A percentile compares a stretch with the other conserved stretches of the same genome.
Evolutionary conservation across 2,329 filamentous ascomycete species (phyloP).

Genomic region (Emericellopsis cladophorae): DNA sequence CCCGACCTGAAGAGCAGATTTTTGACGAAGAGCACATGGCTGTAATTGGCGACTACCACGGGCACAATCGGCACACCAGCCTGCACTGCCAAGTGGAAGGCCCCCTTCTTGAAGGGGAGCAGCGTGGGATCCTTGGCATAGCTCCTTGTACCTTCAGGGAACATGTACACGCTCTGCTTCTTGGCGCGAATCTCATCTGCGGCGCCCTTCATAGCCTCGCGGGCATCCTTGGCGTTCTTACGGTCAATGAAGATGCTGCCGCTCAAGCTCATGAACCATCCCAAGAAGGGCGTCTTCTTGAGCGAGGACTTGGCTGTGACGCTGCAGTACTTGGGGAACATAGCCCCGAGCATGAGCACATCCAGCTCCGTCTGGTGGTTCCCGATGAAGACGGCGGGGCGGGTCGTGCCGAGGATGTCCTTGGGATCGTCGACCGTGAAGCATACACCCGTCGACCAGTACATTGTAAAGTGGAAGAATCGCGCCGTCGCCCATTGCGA

Average conservation of each 20-base stretch:
- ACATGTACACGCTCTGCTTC: slow-evolving; percentile 71
- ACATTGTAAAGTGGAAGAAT: slow-evolving; percentile 71
- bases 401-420: slow-evolving; percentile 46
- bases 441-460: slow-evolving; percentile 58
- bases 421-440: slow-evolving; percentile 62
- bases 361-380: slow-evolving; percentile 98
- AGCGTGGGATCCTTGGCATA: slow-evolving; percentile 72
- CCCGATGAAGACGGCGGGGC: slow-evolving; percentile 82
- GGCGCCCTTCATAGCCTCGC: slow-evolving; percentile 75
- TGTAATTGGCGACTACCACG: slow-evolving; percentile 69
- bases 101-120: slow-evolving; percentile 97
- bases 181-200: slow-evolving; percentile 64
- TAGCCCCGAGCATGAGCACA: slow-evolving; percentile 75
- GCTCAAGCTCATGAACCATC: slow-evolving; percentile 86
- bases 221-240: slow-evolving; percentile 67
- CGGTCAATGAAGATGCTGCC: slow-evolving; percentile 95
- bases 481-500: slow-evolving; percentile 78
- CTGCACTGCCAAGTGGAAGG: slow-evolving; percentile 91
- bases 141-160: slow-evolving; percentile 85
- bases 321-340: slow-evolving; percentile 85
- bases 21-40: slow-evolving; percentile 56
- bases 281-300: slow-evolving; percentile 69
- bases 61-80: slow-evolving; percentile 89
- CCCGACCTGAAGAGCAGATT: slow-evolving; percentile 53
- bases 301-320: slow-evolving; percentile 86